Conservation (phyloP, 306 rosid genomes). For the Gleditsia sinensis region DNA sequence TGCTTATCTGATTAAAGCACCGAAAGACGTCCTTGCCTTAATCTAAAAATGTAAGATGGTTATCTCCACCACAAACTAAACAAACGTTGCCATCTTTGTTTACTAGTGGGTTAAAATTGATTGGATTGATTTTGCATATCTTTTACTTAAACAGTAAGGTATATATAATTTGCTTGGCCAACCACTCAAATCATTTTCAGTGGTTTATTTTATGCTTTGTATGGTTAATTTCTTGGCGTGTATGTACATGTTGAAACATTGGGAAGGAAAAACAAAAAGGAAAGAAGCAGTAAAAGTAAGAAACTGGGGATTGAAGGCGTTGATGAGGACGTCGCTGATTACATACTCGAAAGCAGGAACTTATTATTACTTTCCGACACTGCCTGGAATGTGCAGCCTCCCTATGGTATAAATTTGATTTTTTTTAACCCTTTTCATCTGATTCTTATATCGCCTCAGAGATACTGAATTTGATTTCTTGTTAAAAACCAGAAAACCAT, state of each 20-base stretch:
- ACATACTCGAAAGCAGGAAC: not conserved
- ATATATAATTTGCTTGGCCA: too few species aligned
- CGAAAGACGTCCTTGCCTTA: conserved; percentile 15
- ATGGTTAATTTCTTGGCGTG: too few species aligned
- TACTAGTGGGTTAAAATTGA: too few species aligned
- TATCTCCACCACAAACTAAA: too few species aligned
- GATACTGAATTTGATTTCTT: not conserved
- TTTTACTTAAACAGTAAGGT: too few species aligned
- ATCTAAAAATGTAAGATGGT: not conserved
- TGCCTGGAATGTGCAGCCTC: not conserved
- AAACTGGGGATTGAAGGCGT: not conserved
- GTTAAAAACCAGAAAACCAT: not conserved
- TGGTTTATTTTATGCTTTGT: too few species aligned
- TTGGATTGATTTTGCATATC: too few species aligned
- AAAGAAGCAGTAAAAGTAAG: too few species aligned
- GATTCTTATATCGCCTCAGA: not conserved
- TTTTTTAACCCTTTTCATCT: not conserved
- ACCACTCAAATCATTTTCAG: too few species aligned
- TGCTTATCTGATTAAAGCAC: not conserved
- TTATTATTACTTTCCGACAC: not conserved
- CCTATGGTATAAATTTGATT: too few species aligned
- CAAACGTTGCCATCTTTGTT: not conserved
- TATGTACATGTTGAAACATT: too few species aligned
- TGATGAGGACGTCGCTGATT: not conserved
- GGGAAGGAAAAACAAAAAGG: not conserved